Evolutionary conservation across 2,329 filamentous ascomycete genomes (phyloP), one percentile per base, ranked within the genome.

Genomic region (Fusarium nelsonii): DNA sequence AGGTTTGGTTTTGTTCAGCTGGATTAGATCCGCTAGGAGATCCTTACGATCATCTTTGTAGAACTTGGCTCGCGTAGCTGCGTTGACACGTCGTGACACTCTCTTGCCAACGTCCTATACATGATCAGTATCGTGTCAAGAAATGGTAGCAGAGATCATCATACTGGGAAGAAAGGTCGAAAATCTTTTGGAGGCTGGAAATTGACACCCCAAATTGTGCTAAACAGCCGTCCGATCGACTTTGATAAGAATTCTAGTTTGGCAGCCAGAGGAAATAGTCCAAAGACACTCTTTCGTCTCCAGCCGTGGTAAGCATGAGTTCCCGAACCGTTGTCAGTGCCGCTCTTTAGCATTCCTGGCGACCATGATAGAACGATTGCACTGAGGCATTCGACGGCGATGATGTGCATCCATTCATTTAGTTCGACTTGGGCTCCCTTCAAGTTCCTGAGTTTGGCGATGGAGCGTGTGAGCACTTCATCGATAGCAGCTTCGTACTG

Each of bases 341-440:
- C 78, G 23, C 76, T 75, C 10, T 77, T 77, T 11, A 86, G 73
- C 68, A 85, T 81, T 0, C 82, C 81, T 0, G 85, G 85, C 0
- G 84, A 85, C 85, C 85, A 87, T 0, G 83, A 83, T 2, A 87
- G 74, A 1, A 86, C 84, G 3, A 81, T 74, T 1, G 84, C 83
- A 1, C 83, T 81, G 4, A 87, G 80, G 23, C 82, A 85, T 64
- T 87, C 85, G 32, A 87, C 83, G 2, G 80, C 81, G 18, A 85
- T 77, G 58, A 87, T 86, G 73, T 87, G 85, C 84, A 87, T 87
- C 85, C 85, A 87, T 55, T 85, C 82, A 51, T 83, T 84, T 18
- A 87, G 70, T 58, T 86, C 83, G 6, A 87, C 70, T 30, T 81
- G 77, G 2, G 73, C 69, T 0, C 82, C 83, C 1, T 78, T 45